Evolutionary conservation across 192 early-diverging fungal species (phyloP).

Genomic region (Backusella macrospora): DNA sequence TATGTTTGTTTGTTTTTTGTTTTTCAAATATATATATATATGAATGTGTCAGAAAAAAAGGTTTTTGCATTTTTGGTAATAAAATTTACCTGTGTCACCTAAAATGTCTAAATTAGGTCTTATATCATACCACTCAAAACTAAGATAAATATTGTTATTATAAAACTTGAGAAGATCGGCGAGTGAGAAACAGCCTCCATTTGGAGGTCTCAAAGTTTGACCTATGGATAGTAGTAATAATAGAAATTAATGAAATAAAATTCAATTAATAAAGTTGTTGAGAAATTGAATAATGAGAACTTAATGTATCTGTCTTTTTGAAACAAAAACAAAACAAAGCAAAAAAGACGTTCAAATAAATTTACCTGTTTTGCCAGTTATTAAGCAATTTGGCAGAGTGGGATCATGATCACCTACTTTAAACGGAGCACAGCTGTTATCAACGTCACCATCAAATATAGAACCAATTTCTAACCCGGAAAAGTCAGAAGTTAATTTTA

Average conservation of each 20-base stretch:
- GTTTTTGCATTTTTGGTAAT: background rate
- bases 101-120: background rate
- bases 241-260: background rate
- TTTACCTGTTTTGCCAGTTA: conserved; percentile 38
- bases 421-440: conserved; percentile 27
- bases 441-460: conserved; percentile 37
- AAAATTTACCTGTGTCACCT: conserved; percentile 14
- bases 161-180: background rate
- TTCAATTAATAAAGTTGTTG: background rate
- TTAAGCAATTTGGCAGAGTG: conserved; percentile 28
- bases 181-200: background rate
- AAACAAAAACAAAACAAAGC: background rate
- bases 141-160: background rate
- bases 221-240: background rate
- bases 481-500: conserved; percentile 40
- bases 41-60: conserved; percentile 13
- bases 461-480: conserved; percentile 31
- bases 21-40: conserved; percentile 3
- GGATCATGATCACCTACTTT: conserved; percentile 17
- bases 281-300: background rate
- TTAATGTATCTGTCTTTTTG: background rate
- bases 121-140: background rate
- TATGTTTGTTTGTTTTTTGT: background rate
- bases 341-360: background rate
- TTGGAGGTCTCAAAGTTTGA: background rate